phyloP scores from a whole-genome alignment of 495 filamentous ascomycete species.

The Daldinia grandis region DNA sequence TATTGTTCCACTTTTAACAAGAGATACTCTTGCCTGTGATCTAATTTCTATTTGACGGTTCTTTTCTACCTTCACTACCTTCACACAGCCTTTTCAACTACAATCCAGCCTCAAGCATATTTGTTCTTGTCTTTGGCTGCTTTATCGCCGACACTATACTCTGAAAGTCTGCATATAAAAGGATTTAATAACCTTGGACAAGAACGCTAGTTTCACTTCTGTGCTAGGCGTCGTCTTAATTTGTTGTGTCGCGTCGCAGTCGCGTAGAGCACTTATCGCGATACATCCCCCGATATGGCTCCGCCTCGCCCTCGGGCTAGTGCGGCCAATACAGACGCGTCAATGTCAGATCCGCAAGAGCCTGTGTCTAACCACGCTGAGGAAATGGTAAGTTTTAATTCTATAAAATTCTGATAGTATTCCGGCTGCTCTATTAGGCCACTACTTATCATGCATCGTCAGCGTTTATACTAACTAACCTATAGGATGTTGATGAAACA shows the following conservation, averaged over 20 bases:
- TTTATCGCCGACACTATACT: neutral
- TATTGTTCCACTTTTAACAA: constrained; percentile 18
- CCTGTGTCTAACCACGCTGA: constrained; percentile 47
- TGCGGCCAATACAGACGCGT: constrained; percentile 62
- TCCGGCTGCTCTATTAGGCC: neutral
- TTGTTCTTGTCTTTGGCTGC: constrained; percentile 7
- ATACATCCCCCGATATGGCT: constrained; percentile 61
- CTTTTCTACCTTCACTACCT: constrained; percentile 8
- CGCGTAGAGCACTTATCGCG: constrained; percentile 41
- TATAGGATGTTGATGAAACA: constrained; percentile 78
- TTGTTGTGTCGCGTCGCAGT: constrained; percentile 55
- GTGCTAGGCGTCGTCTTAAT: neutral
- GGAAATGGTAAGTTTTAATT: constrained; percentile 56
- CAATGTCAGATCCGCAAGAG: constrained; percentile 70
- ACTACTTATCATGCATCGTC: neutral
- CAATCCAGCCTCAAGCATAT: constrained; percentile 5
- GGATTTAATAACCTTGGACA: neutral
- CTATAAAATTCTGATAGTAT: neutral
- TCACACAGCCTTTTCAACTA: constrained; percentile 16
- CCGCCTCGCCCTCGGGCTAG: constrained; percentile 61
- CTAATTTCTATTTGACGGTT: constrained; percentile 20
- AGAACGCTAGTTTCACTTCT: neutral
- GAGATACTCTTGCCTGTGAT: constrained; percentile 3
- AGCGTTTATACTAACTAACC: constrained; percentile 11
- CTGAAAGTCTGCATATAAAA: neutral